These are phyloP conservation scores for Salix exigua DNA, from an alignment of 345 rosid genomes.

Conservation along the genomic window DNA sequence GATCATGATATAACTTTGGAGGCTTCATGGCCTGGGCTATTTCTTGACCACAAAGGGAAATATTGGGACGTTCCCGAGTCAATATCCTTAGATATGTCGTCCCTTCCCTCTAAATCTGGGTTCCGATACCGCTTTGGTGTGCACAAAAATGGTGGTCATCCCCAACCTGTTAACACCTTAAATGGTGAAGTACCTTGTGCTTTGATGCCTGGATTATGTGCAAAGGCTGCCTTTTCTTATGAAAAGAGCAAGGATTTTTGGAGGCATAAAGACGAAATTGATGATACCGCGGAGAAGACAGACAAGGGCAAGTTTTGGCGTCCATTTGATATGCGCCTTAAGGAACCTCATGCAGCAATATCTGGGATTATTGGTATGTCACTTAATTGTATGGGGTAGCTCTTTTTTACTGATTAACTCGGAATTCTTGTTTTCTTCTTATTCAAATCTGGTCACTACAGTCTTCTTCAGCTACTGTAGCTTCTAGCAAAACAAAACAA, in stretches of 20 bases:
- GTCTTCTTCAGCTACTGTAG: background rate
- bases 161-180: conserved; percentile 37
- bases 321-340: conserved; percentile 56
- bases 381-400: background rate
- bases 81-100: conserved; percentile 60
- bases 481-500: too few species aligned
- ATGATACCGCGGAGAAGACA: conserved; percentile 34
- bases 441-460: background rate
- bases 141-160: conserved; percentile 61
- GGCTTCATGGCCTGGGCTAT: conserved; percentile 84
- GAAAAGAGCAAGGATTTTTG: conserved; percentile 60
- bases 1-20: conserved; percentile 71
- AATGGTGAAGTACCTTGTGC: conserved; percentile 50
- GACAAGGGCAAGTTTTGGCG: conserved; percentile 37
- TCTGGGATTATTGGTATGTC: conserved; percentile 66
- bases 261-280: conserved; percentile 47
- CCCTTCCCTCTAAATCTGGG: conserved; percentile 54
- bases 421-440: background rate
- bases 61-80: conserved; percentile 94
- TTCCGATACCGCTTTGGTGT: conserved; percentile 63
- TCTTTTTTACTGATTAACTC: background rate
- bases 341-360: conserved; percentile 69
- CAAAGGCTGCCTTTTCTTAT: conserved; percentile 76
- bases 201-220: conserved; percentile 72
- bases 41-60: conserved; percentile 58